A percentile compares a stretch with the other conserved stretches of the same genome.
Evolutionary conservation across 179 eudicot species (phyloP).

Genomic region (Spergularia azorica): DNA sequence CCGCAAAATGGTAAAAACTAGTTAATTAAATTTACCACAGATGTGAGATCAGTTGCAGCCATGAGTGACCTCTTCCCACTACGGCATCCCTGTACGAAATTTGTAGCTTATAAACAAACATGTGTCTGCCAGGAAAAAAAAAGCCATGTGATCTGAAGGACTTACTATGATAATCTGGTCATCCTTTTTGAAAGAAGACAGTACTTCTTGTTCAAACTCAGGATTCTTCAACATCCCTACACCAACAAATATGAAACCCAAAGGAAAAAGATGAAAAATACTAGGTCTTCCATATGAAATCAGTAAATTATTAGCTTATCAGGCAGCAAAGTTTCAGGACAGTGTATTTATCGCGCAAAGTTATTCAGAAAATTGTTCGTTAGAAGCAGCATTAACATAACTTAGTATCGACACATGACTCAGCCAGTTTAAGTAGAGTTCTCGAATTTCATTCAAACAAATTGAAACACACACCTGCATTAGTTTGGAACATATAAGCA

Average conservation of each 20-base stretch:
- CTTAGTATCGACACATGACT: no score
- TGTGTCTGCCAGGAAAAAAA: no score
- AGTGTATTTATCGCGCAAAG: no score
- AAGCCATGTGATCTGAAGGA: background rate
- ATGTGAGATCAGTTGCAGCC: constrained; percentile 20
- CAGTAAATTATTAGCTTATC: no score
- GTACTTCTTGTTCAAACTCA: constrained; percentile 14
- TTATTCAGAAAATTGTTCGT: no score
- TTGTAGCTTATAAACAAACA: background rate
- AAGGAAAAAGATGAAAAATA: no score
- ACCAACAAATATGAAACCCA: background rate
- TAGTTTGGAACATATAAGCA: constrained; percentile 21
- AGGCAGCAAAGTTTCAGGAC: no score
- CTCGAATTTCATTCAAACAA: no score
- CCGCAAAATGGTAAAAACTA: no score
- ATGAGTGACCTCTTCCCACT: constrained; percentile 18
- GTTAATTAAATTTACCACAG: background rate
- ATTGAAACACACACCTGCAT: background rate
- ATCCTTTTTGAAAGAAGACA: constrained; percentile 13
- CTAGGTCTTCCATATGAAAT: no score
- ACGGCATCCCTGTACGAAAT: constrained; percentile 10
- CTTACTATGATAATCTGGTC: constrained; percentile 21
- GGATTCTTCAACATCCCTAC: constrained; percentile 22
- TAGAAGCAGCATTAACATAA: no score
- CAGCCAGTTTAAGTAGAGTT: no score